A percentile compares a stretch with the other conserved stretches of the same genome.
Evolutionary conservation across 2,329 filamentous ascomycete genomes (phyloP).

Genomic region (Fusarium sambucinum): DNA sequence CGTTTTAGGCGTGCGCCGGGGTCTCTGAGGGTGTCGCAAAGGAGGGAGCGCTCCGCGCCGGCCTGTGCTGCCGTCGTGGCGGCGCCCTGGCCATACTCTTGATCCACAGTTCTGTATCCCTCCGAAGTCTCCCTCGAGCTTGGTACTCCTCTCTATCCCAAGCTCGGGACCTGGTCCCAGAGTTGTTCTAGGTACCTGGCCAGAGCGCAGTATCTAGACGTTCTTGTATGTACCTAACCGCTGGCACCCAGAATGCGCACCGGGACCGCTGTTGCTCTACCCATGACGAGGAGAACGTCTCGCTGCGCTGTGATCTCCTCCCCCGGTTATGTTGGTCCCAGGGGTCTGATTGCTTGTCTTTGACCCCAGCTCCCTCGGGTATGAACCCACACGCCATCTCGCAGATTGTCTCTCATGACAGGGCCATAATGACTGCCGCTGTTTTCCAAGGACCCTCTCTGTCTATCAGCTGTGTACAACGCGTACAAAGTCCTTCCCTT

Average conservation of each 20-base stretch:
- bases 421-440: conserved; percentile 47
- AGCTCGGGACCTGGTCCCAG: conserved; percentile 41
- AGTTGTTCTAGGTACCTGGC: conserved; percentile 46
- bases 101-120: conserved; percentile 41
- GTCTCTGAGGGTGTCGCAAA: conserved; percentile 17
- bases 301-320: conserved; percentile 45
- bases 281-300: conserved; percentile 33
- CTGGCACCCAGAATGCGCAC: conserved; percentile 24
- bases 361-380: conserved; percentile 46
- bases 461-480: conserved; percentile 32
- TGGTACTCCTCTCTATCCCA: conserved; percentile 16
- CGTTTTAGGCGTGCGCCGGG: conserved; percentile 40
- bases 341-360: conserved; percentile 47
- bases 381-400: conserved; percentile 51
- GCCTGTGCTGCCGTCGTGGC: conserved; percentile 48
- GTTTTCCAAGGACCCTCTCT: conserved; percentile 39
- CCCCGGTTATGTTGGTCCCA: conserved; percentile 40
- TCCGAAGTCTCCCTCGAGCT: conserved; percentile 41
- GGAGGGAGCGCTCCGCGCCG: conserved; percentile 42
- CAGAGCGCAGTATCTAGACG: conserved; percentile 26
- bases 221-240: conserved; percentile 27
- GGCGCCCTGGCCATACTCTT: conserved; percentile 45
- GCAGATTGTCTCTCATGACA: conserved; percentile 47
- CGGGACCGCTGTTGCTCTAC: conserved; percentile 31
- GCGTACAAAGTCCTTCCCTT: conserved; percentile 51